Evolutionary conservation across 192 early-diverging fungal species (phyloP).

Genomic region (Chytriomyces confervae): DNA sequence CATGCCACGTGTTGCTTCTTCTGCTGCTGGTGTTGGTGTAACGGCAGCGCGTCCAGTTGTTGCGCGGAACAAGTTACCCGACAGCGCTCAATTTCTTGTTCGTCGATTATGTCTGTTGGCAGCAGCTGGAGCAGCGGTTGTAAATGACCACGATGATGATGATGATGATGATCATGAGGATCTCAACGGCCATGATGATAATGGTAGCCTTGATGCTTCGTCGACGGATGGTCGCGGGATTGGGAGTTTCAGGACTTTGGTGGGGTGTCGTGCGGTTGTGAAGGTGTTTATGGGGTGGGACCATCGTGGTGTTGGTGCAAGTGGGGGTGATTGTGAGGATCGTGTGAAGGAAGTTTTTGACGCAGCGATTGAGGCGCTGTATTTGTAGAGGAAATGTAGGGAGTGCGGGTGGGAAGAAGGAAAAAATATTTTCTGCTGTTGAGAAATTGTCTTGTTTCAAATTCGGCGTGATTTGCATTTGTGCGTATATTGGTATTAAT

Average conservation of each 20-base stretch:
- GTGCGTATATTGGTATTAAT: no score
- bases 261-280: background rate
- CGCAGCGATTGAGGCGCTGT: background rate
- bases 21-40: background rate
- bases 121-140: background rate
- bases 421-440: no score
- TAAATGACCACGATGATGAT: no score
- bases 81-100: background rate
- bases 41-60: background rate
- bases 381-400: no score
- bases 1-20: background rate
- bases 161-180: no score
- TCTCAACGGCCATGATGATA: no score
- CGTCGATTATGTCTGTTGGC: conserved; percentile 6
- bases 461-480: no score
- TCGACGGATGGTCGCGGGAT: no score
- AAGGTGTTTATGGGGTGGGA: background rate
- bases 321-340: background rate
- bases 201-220: no score
- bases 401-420: no score
- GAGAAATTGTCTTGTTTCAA: no score
- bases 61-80: no score
- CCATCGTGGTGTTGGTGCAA: background rate
- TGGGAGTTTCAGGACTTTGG: background rate
- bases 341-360: background rate